Percentiles rank a stretch among this genome's conserved stretches.
Evolutionary conservation across 139 green algal genomes (phyloP).

Genomic region (Picochlorum sp.): DNA sequence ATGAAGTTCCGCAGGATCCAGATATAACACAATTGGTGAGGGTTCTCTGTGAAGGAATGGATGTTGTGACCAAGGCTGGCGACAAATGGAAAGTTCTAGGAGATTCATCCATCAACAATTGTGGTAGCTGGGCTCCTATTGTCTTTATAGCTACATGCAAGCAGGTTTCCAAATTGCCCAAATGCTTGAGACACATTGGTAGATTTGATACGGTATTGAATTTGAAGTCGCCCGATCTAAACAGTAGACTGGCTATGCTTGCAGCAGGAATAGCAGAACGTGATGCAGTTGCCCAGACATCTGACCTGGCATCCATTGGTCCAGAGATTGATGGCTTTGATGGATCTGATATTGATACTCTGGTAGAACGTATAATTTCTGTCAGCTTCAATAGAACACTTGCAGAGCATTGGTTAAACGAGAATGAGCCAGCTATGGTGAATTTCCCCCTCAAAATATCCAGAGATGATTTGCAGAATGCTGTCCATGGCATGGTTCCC

Average conservation of each 20-base stretch:
- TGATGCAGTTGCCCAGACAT: slow-evolving; percentile 2
- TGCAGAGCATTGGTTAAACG: neutral
- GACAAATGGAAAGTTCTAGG: slow-evolving; percentile 4
- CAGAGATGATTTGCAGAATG: slow-evolving; percentile 34
- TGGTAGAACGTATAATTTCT: slow-evolving; percentile 62
- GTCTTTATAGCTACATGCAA: slow-evolving; percentile 30
- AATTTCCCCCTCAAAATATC: slow-evolving; percentile 17
- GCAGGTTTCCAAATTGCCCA: slow-evolving; percentile 29
- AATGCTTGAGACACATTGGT: slow-evolving; percentile 35
- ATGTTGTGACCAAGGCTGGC: slow-evolving; percentile 19
- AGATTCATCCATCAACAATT: neutral
- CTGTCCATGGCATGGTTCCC: slow-evolving; percentile 51
- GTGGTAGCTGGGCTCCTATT: slow-evolving; percentile 24
- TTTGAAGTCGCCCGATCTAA: slow-evolving; percentile 33
- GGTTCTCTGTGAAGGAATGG: slow-evolving; percentile 34
- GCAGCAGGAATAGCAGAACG: slow-evolving; percentile 14
- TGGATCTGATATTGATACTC: slow-evolving; percentile 49
- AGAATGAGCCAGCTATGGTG: neutral
- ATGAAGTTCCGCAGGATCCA: slow-evolving; percentile 11
- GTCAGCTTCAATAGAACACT: slow-evolving; percentile 32
- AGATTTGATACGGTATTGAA: slow-evolving; percentile 41
- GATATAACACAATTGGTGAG: slow-evolving; percentile 8
- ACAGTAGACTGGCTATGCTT: slow-evolving; percentile 44
- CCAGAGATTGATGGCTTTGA: slow-evolving; percentile 61
- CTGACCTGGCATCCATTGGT: slow-evolving; percentile 23